Base-by-base conservation (phyloP, 2,329 filamentous ascomycete species). In the Ophiostoma perfectum region DNA sequence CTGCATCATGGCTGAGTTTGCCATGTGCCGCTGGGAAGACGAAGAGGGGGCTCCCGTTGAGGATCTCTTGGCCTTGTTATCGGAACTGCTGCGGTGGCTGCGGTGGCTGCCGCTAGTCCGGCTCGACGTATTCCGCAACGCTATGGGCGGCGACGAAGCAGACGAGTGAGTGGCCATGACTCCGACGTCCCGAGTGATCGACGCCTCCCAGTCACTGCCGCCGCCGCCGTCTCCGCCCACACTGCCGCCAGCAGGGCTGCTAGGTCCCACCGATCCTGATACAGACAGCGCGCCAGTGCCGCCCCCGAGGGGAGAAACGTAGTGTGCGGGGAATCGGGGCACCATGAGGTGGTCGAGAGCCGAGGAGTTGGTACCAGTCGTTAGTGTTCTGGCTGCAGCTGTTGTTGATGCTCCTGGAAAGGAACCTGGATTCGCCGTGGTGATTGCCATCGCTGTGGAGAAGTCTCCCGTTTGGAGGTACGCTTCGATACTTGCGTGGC, bases 401-500 rank as follows among this genome's bases (percentile, higher is more conserved):
- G 14, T 38, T 39, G 36, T 12, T 6, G 11, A 6, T 38, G 5
- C 7, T 27, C 52, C 12, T 11, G 27, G 2, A 27, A 27, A 27
- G 27, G 27, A 27, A 27, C 27, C 27, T 27, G 27, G 27, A 27
- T 27, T 27, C 27, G 49, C 2, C n/a, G 27, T 41, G 0, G 58
- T 27, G 4, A 52, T n/a, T 4, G 27, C 27, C 16, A 16, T 44
- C 2, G 58, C 27, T 1, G 42, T 39, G 5, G 69, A 41, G 5
- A 12, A 18, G 2, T 65, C 58, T 12, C 70, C 70, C 11, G 55
- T 70, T 11, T 42, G 76, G 11, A 82, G 70, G 68, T 76, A 81
- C 60, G 75, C 75, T 64, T 82, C 78, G 69, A 90, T 82, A 60
- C 84, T 83, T 7, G 81, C 78, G 70, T 88, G 84, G 58, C 78